A percentile compares a stretch with the other conserved stretches of the same genome.
phyloP scores from a whole-genome alignment of 1,284 basidiomycete genomes.

The Malassezia equina region DNA sequence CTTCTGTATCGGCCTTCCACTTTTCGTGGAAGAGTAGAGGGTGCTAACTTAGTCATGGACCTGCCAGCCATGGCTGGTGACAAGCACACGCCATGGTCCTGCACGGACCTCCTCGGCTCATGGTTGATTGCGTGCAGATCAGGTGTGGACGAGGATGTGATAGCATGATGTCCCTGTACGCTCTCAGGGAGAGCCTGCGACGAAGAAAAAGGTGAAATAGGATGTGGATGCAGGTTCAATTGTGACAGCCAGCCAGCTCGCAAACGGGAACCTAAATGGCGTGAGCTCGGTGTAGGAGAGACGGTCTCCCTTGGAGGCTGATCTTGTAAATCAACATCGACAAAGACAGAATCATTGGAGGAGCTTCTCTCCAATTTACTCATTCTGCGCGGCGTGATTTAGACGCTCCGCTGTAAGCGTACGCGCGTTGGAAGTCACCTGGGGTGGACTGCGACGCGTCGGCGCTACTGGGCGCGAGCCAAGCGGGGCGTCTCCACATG shows the following conservation, averaged over 20 bases:
- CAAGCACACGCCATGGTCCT: not conserved
- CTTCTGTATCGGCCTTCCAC: slow-evolving; percentile 14
- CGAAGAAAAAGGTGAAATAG: not conserved
- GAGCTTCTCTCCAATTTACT: not conserved
- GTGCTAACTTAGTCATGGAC: not conserved
- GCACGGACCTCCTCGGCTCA: not conserved
- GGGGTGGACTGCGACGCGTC: too few species aligned
- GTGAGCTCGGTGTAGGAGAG: not conserved
- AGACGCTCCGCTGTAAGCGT: not conserved
- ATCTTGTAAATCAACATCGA: not conserved
- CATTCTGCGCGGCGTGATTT: not conserved
- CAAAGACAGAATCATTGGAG: not conserved
- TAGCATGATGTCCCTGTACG: not conserved
- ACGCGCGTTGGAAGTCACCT: not conserved
- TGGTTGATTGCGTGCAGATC: not conserved
- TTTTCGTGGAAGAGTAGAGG: not conserved
- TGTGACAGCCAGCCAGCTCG: not conserved
- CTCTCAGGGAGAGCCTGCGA: not conserved
- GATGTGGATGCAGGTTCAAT: not conserved
- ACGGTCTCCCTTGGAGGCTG: not conserved
- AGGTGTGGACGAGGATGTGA: not conserved
- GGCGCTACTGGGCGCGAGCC: not conserved
- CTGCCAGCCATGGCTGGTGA: not conserved
- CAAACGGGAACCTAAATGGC: not conserved
- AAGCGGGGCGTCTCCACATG: not conserved